Percentiles rank a stretch among this genome's conserved stretches.
These are phyloP conservation scores for Cadophora sp. DNA, from an alignment of 2,329 filamentous ascomycete species.

Conservation along the genomic window DNA sequence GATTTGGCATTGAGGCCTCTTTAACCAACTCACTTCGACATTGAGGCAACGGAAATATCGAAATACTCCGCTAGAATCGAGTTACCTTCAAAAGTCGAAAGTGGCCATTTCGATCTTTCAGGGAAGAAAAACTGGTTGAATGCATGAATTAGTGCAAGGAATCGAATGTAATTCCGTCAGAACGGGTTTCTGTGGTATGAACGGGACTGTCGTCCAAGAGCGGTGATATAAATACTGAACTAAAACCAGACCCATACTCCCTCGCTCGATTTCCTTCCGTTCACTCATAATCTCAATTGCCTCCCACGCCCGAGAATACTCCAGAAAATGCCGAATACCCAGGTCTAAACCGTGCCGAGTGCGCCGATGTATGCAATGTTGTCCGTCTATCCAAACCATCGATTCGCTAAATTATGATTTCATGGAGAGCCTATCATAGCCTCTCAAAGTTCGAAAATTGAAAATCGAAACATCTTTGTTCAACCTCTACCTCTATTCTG, in stretches of 20 bases:
- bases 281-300: not conserved
- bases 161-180: slow-evolving; percentile 3
- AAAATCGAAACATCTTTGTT: not conserved
- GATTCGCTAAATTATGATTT: not conserved
- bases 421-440: not conserved
- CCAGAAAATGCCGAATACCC: not conserved
- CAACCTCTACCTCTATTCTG: slow-evolving; percentile 37
- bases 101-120: too few relatives aligned
- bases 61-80: too few relatives aligned
- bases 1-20: too few relatives aligned
- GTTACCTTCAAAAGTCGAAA: too few relatives aligned
- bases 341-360: not conserved
- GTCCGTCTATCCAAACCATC: slow-evolving; percentile 4
- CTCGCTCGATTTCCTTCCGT: not conserved
- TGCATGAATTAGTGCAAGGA: not conserved
- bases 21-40: not conserved
- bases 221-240: slow-evolving; percentile 1
- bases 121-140: too few relatives aligned
- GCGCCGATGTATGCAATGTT: slow-evolving; percentile 10
- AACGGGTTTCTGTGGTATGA: not conserved
- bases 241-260: not conserved
- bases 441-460: not conserved
- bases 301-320: not conserved
- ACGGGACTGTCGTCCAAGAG: slow-evolving; percentile 4
- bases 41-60: not conserved